Conservation (phyloP, 2,329 filamentous ascomycete genomes). For the Trichoderma sp. region DNA sequence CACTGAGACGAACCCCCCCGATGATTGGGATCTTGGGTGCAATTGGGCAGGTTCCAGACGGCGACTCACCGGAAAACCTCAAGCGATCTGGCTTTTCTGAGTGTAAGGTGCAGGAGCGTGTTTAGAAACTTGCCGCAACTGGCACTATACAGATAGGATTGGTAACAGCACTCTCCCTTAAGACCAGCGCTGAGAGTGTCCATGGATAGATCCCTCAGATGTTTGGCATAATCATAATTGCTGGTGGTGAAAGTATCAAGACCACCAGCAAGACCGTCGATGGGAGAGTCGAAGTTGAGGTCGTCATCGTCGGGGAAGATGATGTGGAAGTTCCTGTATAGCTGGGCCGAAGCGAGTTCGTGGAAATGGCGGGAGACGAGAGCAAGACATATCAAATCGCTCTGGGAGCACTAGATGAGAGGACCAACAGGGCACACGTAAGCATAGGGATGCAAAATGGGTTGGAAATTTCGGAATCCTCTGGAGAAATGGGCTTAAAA, state of each 20-base stretch:
- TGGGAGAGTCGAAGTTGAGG: conserved; percentile 47
- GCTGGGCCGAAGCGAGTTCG: conserved; percentile 53
- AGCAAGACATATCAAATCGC: conserved; percentile 55
- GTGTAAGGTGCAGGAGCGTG: conserved; percentile 54
- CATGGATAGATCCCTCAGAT: conserved; percentile 54
- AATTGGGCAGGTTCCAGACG: not conserved
- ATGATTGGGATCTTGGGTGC: not conserved
- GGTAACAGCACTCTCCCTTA: conserved; percentile 53
- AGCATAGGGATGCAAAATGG: not conserved
- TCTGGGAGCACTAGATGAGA: conserved; percentile 45
- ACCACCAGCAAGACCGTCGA: conserved; percentile 55
- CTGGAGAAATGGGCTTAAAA: not conserved
- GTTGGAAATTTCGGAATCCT: not conserved
- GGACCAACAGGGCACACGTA: not conserved
- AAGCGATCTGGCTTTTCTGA: conserved; percentile 53
- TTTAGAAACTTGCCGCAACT: conserved; percentile 64
- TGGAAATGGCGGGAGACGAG: conserved; percentile 58
- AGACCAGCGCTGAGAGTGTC: conserved; percentile 52
- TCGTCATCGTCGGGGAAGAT: conserved; percentile 61
- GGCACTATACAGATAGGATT: conserved; percentile 51
- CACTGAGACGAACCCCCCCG: not conserved
- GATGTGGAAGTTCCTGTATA: conserved; percentile 60
- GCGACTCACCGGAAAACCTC: conserved; percentile 54
- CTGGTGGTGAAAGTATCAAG: conserved; percentile 62
- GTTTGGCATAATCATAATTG: conserved; percentile 60